phyloP scores from a whole-genome alignment of 2,329 filamentous ascomycete genomes.

The Lasiodiplodia sp. region DNA sequence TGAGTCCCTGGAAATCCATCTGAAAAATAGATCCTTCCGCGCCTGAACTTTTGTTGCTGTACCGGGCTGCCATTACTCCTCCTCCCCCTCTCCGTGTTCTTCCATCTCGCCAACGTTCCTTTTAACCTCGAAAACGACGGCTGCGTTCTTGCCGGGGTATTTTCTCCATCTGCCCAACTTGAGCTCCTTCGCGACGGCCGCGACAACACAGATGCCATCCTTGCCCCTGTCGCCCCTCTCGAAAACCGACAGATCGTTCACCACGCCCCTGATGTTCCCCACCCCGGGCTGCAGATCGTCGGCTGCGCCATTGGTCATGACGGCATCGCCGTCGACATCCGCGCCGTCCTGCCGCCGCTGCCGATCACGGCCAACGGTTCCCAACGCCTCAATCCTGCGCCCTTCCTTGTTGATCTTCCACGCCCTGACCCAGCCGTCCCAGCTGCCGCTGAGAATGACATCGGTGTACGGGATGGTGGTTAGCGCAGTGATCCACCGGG shows the following conservation, averaged over 20 bases:
- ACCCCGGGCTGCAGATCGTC: constrained; percentile 24
- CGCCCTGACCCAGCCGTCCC: constrained; percentile 86
- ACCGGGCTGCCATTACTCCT: neutral
- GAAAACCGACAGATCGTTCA: constrained; percentile 89
- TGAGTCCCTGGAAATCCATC: neutral
- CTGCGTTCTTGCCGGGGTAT: constrained; percentile 74
- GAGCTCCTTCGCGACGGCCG: constrained; percentile 86
- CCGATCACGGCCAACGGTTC: constrained; percentile 62
- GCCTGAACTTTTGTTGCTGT: neutral
- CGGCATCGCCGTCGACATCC: constrained; percentile 27
- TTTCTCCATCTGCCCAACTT: constrained; percentile 80
- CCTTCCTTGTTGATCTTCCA: constrained; percentile 79
- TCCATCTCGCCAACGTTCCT: constrained; percentile 36
- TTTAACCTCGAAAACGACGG: constrained; percentile 86
- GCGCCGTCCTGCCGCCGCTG: neutral
- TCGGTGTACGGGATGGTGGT: constrained; percentile 88
- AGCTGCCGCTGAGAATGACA: constrained; percentile 88
- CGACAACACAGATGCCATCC: constrained; percentile 79
- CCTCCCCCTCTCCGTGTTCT: constrained; percentile 12
- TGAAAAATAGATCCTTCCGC: constrained; percentile 4
- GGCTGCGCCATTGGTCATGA: constrained; percentile 31
- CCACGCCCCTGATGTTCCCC: constrained; percentile 69
- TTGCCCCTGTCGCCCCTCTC: constrained; percentile 81
- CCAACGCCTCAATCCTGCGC: constrained; percentile 69
- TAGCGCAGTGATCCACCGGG: constrained; percentile 90